Conservation (phyloP, 2,329 filamentous ascomycete species). For the Penicillium sp. region DNA sequence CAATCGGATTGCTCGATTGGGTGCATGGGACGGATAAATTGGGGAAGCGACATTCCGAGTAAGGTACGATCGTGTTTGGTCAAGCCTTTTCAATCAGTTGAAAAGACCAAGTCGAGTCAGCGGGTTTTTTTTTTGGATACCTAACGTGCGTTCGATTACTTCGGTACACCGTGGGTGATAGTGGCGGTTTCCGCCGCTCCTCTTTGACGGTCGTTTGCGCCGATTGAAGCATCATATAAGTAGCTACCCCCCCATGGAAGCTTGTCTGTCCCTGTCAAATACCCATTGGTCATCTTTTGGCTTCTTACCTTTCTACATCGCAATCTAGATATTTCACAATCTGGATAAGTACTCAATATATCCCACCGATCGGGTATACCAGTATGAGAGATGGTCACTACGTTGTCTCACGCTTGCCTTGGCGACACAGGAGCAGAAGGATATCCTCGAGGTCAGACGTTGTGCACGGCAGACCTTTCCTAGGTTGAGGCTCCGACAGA, state of each 20-base stretch:
- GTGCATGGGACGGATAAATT: constrained; percentile 53
- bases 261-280: background rate
- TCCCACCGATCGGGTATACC: too few species aligned
- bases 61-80: background rate
- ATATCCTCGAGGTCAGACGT: too few species aligned
- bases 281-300: background rate
- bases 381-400: too few species aligned
- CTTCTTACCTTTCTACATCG: background rate
- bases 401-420: too few species aligned
- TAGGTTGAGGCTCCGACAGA: too few species aligned
- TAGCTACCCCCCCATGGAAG: background rate
- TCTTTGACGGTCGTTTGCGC: background rate
- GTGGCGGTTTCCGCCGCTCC: background rate
- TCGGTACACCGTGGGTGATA: background rate
- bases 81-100: background rate
- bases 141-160: background rate
- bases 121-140: background rate
- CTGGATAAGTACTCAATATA: too few species aligned
- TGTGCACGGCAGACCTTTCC: too few species aligned
- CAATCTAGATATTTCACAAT: too few species aligned
- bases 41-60: constrained; percentile 20
- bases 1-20: constrained; percentile 57
- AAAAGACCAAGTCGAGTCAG: background rate
- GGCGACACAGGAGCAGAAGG: too few species aligned
- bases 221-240: background rate